Evolutionary conservation across 805 yeast species (phyloP), one percentile per base, ranked within the genome.

Genomic region (Saccharomycopsis sp.): DNA sequence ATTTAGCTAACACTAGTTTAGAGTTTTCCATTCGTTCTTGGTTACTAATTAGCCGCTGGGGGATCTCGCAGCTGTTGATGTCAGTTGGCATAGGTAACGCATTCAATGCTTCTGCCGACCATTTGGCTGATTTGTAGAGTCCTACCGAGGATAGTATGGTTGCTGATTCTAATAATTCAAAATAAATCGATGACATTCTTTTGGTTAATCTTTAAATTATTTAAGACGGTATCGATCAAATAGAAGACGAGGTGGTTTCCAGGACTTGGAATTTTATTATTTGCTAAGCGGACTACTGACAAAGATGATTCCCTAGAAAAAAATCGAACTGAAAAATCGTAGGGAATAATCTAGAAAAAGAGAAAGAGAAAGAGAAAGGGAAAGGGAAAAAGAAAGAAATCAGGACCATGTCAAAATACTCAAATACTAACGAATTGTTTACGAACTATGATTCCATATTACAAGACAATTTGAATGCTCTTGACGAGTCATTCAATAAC

Each of bases 41-140:
- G 51, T n/a, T n/a, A n/a, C n/a, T n/a, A n/a, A n/a, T n/a, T n/a
- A n/a, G n/a, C n/a, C n/a, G n/a, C n/a, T n/a, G n/a, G n/a, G n/a
- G n/a, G n/a, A n/a, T n/a, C n/a, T n/a, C n/a, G n/a, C n/a, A n/a
- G n/a, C n/a, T n/a, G n/a, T n/a, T n/a, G n/a, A n/a, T n/a, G n/a
- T n/a, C n/a, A n/a, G n/a, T n/a, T n/a, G n/a, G n/a, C n/a, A n/a
- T n/a, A 11, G 43, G 51, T 51, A 84, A 62, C 0, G 90, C 94
- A 54, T 71, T 72, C 17, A 83, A 64, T 1, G 95, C 95, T 56
- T 87, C 96, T 2, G 86, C 79, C 1, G 79, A 70, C 95, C 95
- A 88, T 65, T 85, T 85, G 3, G 95, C 77, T 7, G 52, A 31
- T 22, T 37, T 43, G 28, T 43, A 43, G 9, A 49, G 29, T 13